Base-by-base conservation (phyloP, 2,329 filamentous ascomycete species). In the Emergomyces orientalis region DNA sequence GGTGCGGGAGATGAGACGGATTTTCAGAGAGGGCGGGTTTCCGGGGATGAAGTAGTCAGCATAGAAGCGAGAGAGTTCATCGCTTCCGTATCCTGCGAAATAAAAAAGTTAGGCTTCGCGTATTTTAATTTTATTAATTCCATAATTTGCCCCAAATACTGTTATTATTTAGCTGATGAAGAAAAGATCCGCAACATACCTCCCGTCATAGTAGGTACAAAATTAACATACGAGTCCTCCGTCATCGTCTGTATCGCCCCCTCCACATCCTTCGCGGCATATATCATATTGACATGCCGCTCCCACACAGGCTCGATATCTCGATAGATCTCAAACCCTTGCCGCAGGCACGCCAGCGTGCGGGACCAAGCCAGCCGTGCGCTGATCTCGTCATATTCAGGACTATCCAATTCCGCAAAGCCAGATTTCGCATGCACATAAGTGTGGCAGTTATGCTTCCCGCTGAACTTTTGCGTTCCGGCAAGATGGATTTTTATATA, bases 311-410 rank as follows among this genome's bases (percentile, higher is more conserved):
- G 65, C 61, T 74, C 73, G 22, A 74, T 60, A 60, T 74, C 72
- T 9, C 66, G 63, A n/a, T 68, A 65, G 14, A 74, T 69, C 30
- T 72, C 73, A 69, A 91, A 89, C 0, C 84, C 87, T 64, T 80
- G 81, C 49, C 86, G 79, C 43, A 89, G 77, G 0, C 79, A 74
- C 1, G 78, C 78, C 63, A 92, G 70, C 43, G 84, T 86, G 8
- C 89, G 80, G n/a, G 81, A 84, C 82, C 86, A 91, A 0, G 88
- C 87, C 25, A 91, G 70, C n/a, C 82, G 81, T 1, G 87, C 83
- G 0, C 82, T 82, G 2, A 88, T 77, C 11, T 81, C 78, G 66
- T 90, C 82, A 68, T 85, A 91, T 66, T 88, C 84, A 2, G 88
- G 85, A 39, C 89, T 72, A 62, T 90, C 84, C 25, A 82, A 80